Evolutionary conservation across 2,329 filamentous ascomycete species (phyloP), one percentile per base, ranked within the genome.

Genomic region (Shiraia bambusicola): DNA sequence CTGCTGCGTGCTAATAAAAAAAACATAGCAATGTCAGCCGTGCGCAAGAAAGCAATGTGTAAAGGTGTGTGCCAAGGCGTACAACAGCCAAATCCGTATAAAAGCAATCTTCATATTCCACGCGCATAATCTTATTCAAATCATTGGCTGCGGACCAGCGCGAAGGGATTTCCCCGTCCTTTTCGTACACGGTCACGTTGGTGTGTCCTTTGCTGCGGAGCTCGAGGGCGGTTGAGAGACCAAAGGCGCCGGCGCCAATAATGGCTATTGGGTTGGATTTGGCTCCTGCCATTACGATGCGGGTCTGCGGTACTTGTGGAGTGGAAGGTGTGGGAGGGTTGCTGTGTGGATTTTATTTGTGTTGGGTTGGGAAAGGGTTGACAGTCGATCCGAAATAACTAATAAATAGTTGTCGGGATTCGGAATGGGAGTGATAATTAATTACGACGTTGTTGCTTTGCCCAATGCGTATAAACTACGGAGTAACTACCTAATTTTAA

Each of bases 51-150:
- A 22, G 19, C 4, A 8, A 22, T 5, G 19, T n/a, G n/a, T n/a
- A n/a, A 22, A 8, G 19, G 19, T 11, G 1, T 13, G 8, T 16
- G 4, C 17, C 10, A 29, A 12, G 34, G 51, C 69, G 44, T 61
- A 77, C 76, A 39, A 80, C 63, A 2, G 78, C 74, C 30, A 81
- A 55, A 2, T 79, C 69, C 0, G 77, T 77, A 44, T 83, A 82
- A 40, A 79, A 80, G 0, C 70, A 67, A 43, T 81, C 77, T 46
- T 79, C 76, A 43, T 82, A 82, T 49, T 82, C 78, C 4, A 75
- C 77, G 2, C 79, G 72, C 26, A 83, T 69, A 40, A 83, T 82
- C 60, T 83, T 83, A 58, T 83, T 83, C 17, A 83, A 56, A 48
- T 83, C 79, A 44, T 80, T 79, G 14, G 74, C 79, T 0, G 79